Evolutionary conservation across 768 basidiomycete species (phyloP).

Genomic region (Boletus tomentosulus): DNA sequence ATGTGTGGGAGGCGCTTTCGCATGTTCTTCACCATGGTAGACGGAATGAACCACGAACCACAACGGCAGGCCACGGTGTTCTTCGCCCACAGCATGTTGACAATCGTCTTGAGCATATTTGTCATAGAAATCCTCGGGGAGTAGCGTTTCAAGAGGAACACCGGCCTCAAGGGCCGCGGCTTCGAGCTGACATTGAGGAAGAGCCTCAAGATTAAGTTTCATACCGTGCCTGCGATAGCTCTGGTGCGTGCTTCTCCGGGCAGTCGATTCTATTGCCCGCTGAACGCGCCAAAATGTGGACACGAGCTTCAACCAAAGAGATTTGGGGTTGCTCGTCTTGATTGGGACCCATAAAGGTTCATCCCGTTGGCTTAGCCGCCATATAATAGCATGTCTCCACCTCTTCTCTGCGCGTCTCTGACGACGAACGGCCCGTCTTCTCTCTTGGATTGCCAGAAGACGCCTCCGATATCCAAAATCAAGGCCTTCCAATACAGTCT

Average conservation of each 20-base stretch:
- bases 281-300: constrained; percentile 4
- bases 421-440: constrained; percentile 39
- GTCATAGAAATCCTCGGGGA: constrained; percentile 38
- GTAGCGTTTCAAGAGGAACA: constrained; percentile 48
- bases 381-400: constrained; percentile 62
- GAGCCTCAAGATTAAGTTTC: constrained; percentile 60
- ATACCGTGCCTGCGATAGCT: constrained; percentile 38
- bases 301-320: constrained; percentile 8
- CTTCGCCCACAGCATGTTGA: not conserved
- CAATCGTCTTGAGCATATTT: constrained; percentile 6
- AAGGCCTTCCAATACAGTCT: constrained; percentile 68
- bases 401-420: constrained; percentile 46
- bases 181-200: constrained; percentile 52
- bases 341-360: constrained; percentile 53
- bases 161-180: constrained; percentile 67
- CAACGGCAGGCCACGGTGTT: constrained; percentile 1
- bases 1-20: constrained; percentile 42
- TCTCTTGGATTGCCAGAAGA: constrained; percentile 41
- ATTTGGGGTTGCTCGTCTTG: constrained; percentile 5
- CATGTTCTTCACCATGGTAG: constrained; percentile 10
- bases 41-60: constrained; percentile 23
- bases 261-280: constrained; percentile 9
- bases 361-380: constrained; percentile 50
- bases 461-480: constrained; percentile 62
- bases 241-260: constrained; percentile 1